A percentile compares a stretch with the other conserved stretches of the same genome.
These are phyloP conservation scores for Neonectria magnoliae DNA, from an alignment of 2,329 filamentous ascomycete species.

Conservation along the genomic window DNA sequence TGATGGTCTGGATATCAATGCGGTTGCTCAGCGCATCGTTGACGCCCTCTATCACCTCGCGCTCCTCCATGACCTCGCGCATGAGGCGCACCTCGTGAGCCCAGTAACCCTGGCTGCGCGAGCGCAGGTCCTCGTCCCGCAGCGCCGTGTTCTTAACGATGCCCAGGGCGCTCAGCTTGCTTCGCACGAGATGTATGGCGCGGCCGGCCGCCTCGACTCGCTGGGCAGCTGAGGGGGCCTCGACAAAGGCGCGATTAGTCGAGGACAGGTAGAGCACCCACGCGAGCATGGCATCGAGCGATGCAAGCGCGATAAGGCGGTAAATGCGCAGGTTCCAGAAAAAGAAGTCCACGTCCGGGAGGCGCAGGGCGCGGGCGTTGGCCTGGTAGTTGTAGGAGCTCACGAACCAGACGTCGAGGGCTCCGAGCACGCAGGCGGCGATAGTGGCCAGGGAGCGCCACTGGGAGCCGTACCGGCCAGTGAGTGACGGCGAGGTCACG, in stretches of 20 bases:
- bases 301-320: slow-evolving; percentile 71
- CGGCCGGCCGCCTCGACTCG: slow-evolving; percentile 70
- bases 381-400: slow-evolving; percentile 71
- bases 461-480: slow-evolving; percentile 68
- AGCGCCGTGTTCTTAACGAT: slow-evolving; percentile 83
- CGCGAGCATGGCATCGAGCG: slow-evolving; percentile 72
- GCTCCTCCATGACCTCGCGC: slow-evolving; percentile 80
- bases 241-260: slow-evolving; percentile 81
- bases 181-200: slow-evolving; percentile 66
- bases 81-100: slow-evolving; percentile 77
- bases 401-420: slow-evolving; percentile 73
- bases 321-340: slow-evolving; percentile 74
- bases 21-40: slow-evolving; percentile 72
- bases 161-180: slow-evolving; percentile 76
- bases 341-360: slow-evolving; percentile 74
- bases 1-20: slow-evolving; percentile 70
- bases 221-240: slow-evolving; percentile 69
- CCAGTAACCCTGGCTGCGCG: slow-evolving; percentile 79
- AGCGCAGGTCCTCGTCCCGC: slow-evolving; percentile 76
- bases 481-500: slow-evolving; percentile 74
- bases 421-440: slow-evolving; percentile 65
- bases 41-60: slow-evolving; percentile 77
- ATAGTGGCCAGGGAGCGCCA: slow-evolving; percentile 80
- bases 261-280: slow-evolving; percentile 77
- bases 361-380: slow-evolving; percentile 70